Conservation (phyloP, 108 stramenopile genomes). For the Schizochytrium sp. region DNA sequence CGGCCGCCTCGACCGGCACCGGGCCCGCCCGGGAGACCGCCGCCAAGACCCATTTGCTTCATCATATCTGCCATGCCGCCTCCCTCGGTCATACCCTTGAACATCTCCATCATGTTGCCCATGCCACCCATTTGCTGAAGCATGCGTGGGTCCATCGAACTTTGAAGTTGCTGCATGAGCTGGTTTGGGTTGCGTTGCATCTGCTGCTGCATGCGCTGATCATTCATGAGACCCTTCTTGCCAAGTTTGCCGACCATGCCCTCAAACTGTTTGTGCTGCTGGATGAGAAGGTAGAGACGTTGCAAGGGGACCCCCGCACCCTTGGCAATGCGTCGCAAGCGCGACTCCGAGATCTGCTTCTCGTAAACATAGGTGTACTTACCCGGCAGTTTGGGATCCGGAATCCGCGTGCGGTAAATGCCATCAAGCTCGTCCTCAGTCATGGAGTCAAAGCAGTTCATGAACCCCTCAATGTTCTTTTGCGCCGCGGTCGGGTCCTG, state of each 20-base stretch:
- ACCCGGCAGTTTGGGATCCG: not conserved
- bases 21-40: not conserved
- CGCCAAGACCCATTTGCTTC: not conserved
- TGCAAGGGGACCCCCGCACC: slow-evolving; percentile 72
- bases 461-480: slow-evolving; percentile 63
- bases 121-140: slow-evolving; percentile 67
- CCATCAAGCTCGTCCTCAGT: slow-evolving; percentile 86
- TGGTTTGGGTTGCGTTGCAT: slow-evolving; percentile 68
- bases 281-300: slow-evolving; percentile 71
- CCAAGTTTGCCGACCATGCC: slow-evolving; percentile 81
- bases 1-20: not conserved
- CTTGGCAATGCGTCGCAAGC: slow-evolving; percentile 67
- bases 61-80: slow-evolving; percentile 6
- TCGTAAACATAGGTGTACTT: not conserved
- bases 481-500: not conserved
- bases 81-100: slow-evolving; percentile 18
- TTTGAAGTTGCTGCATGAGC: slow-evolving; percentile 63
- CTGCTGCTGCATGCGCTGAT: slow-evolving; percentile 61
- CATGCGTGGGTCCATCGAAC: slow-evolving; percentile 70
- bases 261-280: slow-evolving; percentile 78
- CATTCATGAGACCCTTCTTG: slow-evolving; percentile 74
- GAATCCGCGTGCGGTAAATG: slow-evolving; percentile 29
- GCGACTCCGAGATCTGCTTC: slow-evolving; percentile 28
- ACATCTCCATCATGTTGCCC: slow-evolving; percentile 21
- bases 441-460: slow-evolving; percentile 96